phyloP scores from a whole-genome alignment of 176 grass and related monocot species.

The Thalia dealbata region DNA sequence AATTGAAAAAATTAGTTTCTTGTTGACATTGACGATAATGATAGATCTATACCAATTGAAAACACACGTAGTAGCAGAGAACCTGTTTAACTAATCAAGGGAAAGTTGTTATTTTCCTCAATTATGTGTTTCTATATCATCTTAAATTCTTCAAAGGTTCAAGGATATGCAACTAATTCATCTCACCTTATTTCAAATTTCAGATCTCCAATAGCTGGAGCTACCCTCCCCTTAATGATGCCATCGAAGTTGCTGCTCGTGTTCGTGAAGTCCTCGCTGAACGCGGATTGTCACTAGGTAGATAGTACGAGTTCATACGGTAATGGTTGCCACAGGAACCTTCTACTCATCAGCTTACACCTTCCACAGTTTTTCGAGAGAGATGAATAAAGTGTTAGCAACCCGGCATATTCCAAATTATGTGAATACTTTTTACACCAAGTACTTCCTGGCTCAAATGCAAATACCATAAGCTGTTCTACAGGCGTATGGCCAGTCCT shows the following conservation, averaged over 20 bases:
- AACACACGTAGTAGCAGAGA: too few relatives aligned
- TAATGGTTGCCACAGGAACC: not conserved
- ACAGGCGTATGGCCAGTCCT: too few relatives aligned
- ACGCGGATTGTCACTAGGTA: constrained; percentile 57
- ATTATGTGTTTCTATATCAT: too few relatives aligned
- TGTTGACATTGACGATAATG: too few relatives aligned
- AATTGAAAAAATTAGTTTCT: too few relatives aligned
- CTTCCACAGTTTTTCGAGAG: not conserved
- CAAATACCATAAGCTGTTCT: too few relatives aligned
- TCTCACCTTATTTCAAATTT: constrained; percentile 13
- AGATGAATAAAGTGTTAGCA: not conserved
- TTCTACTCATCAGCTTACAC: not conserved
- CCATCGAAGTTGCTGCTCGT: constrained; percentile 55
- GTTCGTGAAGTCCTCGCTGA: constrained; percentile 68
- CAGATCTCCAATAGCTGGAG: constrained; percentile 86
- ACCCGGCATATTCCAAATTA: not conserved
- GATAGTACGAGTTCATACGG: not conserved
- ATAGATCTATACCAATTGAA: too few relatives aligned
- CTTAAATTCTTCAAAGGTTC: not conserved
- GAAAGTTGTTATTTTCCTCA: too few relatives aligned
- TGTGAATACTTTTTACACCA: not conserved
- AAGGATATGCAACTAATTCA: not conserved
- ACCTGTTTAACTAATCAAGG: too few relatives aligned
- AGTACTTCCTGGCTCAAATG: not conserved
- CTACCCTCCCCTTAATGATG: constrained; percentile 73